phyloP scores from a whole-genome alignment of 2,329 filamentous ascomycete species.

The Curvularia eragrostidis region DNA sequence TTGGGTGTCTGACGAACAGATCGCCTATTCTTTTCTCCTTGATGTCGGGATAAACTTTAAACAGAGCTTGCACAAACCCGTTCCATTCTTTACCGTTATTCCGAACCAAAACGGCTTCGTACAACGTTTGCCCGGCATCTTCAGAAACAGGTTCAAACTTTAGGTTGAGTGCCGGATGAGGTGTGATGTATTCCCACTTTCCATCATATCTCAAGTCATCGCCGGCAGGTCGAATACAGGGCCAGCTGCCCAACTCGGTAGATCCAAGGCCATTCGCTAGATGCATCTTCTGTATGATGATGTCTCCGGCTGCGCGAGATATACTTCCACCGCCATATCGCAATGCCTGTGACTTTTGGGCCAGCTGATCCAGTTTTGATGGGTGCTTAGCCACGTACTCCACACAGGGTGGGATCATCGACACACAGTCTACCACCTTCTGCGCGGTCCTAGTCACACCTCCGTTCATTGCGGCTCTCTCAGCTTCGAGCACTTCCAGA shows the following conservation, averaged over 20 bases:
- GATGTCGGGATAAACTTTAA: conserved; percentile 23
- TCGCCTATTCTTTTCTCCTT: conserved; percentile 27
- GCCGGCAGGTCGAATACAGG: background rate
- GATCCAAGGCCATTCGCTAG: conserved; percentile 12
- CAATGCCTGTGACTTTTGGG: background rate
- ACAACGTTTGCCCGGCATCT: conserved; percentile 5
- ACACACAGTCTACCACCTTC: background rate
- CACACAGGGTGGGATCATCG: background rate
- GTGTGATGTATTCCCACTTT: conserved; percentile 15
- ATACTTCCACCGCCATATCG: conserved; percentile 21
- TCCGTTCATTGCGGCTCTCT: background rate
- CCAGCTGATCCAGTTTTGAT: conserved; percentile 5
- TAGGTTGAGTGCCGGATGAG: conserved; percentile 23
- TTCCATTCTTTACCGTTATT: conserved; percentile 13
- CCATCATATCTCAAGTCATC: background rate
- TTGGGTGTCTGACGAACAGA: conserved; percentile 24
- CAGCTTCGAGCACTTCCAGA: background rate
- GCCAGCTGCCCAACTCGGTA: conserved; percentile 23
- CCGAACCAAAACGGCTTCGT: conserved; percentile 23
- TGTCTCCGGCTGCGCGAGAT: conserved; percentile 10
- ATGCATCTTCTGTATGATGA: conserved; percentile 4
- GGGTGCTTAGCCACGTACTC: conserved; percentile 16
- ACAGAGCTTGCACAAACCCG: conserved; percentile 26
- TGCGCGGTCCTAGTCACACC: background rate
- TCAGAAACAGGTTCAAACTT: conserved; percentile 11